Evolutionary conservation across 805 yeast species (phyloP).

Genomic region (Vanderwaltozyma polyspora): DNA sequence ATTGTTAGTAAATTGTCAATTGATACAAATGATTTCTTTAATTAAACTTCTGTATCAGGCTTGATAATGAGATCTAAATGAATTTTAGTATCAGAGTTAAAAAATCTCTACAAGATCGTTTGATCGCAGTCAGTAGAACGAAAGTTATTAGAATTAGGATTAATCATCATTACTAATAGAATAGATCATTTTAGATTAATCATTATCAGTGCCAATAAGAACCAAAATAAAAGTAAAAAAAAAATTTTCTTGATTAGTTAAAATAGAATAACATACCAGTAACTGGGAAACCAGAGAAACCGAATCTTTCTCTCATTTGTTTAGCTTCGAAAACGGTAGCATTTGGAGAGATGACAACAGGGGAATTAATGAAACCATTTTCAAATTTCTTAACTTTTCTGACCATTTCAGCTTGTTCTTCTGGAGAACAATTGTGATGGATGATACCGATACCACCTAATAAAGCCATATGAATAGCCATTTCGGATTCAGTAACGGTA

Average conservation of each 20-base stretch:
- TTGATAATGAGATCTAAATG: too few relatives aligned
- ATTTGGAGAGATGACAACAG: slow-evolving; percentile 70
- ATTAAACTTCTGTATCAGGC: too few relatives aligned
- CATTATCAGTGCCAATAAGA: too few relatives aligned
- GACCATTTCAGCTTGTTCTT: slow-evolving; percentile 98
- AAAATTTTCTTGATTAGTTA: too few relatives aligned
- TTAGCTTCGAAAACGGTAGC: slow-evolving; percentile 74
- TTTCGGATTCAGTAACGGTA: slow-evolving; percentile 92
- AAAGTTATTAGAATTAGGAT: slow-evolving; percentile 61
- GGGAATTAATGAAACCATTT: slow-evolving; percentile 94
- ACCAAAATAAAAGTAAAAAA: slow-evolving; percentile 2
- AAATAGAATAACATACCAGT: slow-evolving; percentile 70
- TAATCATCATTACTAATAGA: slow-evolving; percentile 52
- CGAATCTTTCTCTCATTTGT: slow-evolving; percentile 55
- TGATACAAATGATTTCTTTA: slow-evolving; percentile 7
- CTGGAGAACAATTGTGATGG: slow-evolving; percentile 94
- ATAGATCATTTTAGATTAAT: too few relatives aligned
- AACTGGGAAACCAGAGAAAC: slow-evolving; percentile 97
- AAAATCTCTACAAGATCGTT: slow-evolving; percentile 89
- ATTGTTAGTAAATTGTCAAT: not conserved
- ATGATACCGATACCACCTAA: slow-evolving; percentile 98
- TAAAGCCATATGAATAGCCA: slow-evolving; percentile 98
- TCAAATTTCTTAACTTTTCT: slow-evolving; percentile 92
- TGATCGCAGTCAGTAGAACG: slow-evolving; percentile 99
- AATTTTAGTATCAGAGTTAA: too few relatives aligned